These are phyloP conservation scores for Chrysosporium queenslandicum DNA, from an alignment of 2,329 filamentous ascomycete species.

Conservation along the genomic window DNA sequence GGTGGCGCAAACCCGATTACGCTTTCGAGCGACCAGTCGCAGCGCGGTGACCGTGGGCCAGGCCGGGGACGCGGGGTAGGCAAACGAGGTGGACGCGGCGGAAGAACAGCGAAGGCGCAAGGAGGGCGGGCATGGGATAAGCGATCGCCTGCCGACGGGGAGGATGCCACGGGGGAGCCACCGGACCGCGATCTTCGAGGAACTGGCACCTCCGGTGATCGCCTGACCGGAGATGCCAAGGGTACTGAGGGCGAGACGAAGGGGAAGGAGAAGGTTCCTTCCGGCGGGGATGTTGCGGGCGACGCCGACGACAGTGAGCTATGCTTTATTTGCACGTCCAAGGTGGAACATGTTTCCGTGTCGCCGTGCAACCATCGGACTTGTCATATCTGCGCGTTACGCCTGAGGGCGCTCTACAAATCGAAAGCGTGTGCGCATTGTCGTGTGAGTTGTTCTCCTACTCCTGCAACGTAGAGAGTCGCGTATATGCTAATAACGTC, in stretches of 20 bases:
- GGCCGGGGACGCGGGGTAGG: constrained; percentile 10
- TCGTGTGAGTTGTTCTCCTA: constrained; percentile 50
- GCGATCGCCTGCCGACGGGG: not conserved
- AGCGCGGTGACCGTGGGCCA: constrained; percentile 6
- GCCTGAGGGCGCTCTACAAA: constrained; percentile 89
- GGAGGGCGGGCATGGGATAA: constrained; percentile 1
- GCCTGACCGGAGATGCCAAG: constrained; percentile 41
- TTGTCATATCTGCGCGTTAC: constrained; percentile 88
- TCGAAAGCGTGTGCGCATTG: constrained; percentile 96
- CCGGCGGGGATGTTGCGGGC: constrained; percentile 31
- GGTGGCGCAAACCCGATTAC: not conserved
- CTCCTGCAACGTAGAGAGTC: not conserved
- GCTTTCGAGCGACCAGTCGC: not conserved
- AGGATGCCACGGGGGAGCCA: constrained; percentile 32
- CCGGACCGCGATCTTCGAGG: constrained; percentile 29
- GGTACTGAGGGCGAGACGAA: constrained; percentile 26
- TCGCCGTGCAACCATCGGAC: constrained; percentile 93
- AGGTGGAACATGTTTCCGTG: constrained; percentile 75
- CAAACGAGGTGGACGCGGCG: constrained; percentile 1
- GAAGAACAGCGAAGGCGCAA: not conserved
- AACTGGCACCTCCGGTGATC: constrained; percentile 38
- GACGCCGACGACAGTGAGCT: constrained; percentile 62
- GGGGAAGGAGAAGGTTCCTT: constrained; percentile 10
- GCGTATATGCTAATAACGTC: not conserved
- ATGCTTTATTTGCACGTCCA: constrained; percentile 95